phyloP scores from a whole-genome alignment of 352 stramenopile species.

The Saprolegnia parasitica region DNA sequence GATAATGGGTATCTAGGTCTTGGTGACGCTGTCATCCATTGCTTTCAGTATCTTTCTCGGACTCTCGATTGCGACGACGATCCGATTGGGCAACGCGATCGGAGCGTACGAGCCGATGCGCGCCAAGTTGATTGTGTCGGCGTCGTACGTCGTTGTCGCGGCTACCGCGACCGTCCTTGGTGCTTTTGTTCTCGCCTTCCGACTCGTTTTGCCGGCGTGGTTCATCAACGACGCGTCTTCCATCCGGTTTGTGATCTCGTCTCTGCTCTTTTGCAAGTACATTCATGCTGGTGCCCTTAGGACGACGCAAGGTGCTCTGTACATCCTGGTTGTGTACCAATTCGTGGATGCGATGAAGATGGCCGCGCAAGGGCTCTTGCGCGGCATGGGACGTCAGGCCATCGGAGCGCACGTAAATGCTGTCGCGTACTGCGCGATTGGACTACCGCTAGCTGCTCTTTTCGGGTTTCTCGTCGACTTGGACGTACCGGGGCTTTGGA shows the following conservation, averaged over 20 bases:
- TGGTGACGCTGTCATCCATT: conserved; percentile 52
- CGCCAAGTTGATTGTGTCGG: conserved; percentile 44
- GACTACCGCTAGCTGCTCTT: conserved; percentile 58
- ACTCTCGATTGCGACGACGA: conserved; percentile 45
- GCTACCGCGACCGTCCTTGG: conserved; percentile 35
- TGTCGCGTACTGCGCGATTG: conserved; percentile 69
- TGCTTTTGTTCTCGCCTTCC: conserved; percentile 24
- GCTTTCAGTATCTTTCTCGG: conserved; percentile 65
- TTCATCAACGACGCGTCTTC: conserved; percentile 68
- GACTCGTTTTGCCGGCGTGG: conserved; percentile 44
- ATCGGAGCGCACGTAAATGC: conserved; percentile 42
- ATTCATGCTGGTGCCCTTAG: background rate
- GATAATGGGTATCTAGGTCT: conserved; percentile 27
- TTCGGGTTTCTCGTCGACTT: conserved; percentile 46
- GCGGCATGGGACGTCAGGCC: conserved; percentile 46
- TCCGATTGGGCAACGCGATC: conserved; percentile 56
- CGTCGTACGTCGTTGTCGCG: conserved; percentile 36
- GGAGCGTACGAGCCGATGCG: conserved; percentile 42
- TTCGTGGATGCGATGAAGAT: conserved; percentile 51
- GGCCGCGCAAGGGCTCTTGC: conserved; percentile 27
- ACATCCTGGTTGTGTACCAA: conserved; percentile 35
- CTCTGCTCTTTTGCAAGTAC: background rate
- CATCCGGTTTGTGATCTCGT: conserved; percentile 37
- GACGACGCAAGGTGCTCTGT: conserved; percentile 31
- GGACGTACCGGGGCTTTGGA: conserved; percentile 49